Base-by-base conservation (phyloP, 1,284 basidiomycete genomes). In the Sanghuangporus sanghuang region DNA sequence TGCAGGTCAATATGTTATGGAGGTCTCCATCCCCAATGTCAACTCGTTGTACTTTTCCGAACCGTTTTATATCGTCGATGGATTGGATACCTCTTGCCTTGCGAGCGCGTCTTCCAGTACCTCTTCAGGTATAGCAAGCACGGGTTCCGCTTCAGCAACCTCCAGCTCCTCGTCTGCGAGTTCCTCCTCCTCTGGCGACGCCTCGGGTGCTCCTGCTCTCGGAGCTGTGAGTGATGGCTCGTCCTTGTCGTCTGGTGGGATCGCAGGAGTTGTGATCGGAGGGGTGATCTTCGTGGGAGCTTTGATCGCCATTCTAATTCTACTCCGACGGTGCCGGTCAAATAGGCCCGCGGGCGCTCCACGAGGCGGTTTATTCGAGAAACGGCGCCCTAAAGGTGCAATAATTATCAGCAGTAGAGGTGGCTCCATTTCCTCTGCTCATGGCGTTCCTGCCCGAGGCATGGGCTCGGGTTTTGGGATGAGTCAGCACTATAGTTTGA, bases 191-290 rank as follows among this genome's bases (percentile, higher is more conserved):
- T 32, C 52, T 6, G 53, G 42, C n/a, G 42, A 40, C 36, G 32
- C 49, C 14, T 57, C 64, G 6, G 39, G 49, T 38, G 21, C 52
- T 3, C 63, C 63, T 7, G 63, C 56, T 32, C 42, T 62, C 11
- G 64, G 64, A 2, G 59, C 60, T 38, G 60, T 61, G 8, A 49
- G 12, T n/a, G 54, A 56, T 32, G 27, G 49, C 27, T 52, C 50
- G 3, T 27, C 54, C 23, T 18, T 65, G 50, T 50, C 59, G 16
- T 35, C 59, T 21, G 64, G 64, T 23, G 60, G 49, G 18, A 58
- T 65, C 35, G 64, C 64, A 27, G 64, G 64, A 16, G 55, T 65
- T 11, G 64, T 65, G 36, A 62, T 65, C 38, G 64, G 64, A 21
- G 49, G 27, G 11, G 18, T 65, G 18, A 60, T 44, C n/a, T 57